Conservation (phyloP, 73 alveolate genomes). For the Symbiodinium natans region DNA sequence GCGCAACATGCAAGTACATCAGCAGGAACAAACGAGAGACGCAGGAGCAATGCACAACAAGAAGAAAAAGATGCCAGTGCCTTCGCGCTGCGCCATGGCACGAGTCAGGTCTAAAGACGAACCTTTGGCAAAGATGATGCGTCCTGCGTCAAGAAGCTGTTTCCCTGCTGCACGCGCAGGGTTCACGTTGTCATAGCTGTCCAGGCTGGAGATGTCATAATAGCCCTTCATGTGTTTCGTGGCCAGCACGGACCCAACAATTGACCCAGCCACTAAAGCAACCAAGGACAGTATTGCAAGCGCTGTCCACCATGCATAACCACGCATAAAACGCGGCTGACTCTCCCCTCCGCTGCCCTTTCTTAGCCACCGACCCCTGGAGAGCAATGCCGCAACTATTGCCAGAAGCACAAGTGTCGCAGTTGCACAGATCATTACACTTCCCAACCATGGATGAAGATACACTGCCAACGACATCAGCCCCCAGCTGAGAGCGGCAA, state of each 20-base stretch:
- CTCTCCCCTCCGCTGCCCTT: constrained; percentile 30
- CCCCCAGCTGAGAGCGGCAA: constrained; percentile 66
- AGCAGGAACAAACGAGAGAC: no score
- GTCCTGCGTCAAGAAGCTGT: constrained; percentile 75
- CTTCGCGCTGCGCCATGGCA: constrained; percentile 39
- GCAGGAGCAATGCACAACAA: no score
- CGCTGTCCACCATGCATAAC: constrained; percentile 75
- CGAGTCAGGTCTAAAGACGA: constrained; percentile 19
- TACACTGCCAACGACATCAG: constrained; percentile 42
- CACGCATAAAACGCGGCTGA: constrained; percentile 27
- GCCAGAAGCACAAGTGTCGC: constrained; percentile 14
- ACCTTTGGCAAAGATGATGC: constrained; percentile 59
- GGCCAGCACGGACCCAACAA: background rate
- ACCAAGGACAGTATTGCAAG: constrained; percentile 22
- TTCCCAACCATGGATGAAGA: constrained; percentile 25
- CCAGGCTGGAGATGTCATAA: constrained; percentile 45
- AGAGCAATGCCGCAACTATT: constrained; percentile 24
- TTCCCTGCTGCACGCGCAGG: constrained; percentile 61
- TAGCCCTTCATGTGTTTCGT: constrained; percentile 40
- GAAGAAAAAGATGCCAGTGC: no score
- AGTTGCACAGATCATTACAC: background rate
- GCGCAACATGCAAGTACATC: no score
- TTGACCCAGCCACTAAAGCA: constrained; percentile 18
- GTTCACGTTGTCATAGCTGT: constrained; percentile 66
- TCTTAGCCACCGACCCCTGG: constrained; percentile 52